These are phyloP conservation scores for Fraxinus floribunda DNA, from an alignment of 305 asterid species.

Conservation along the genomic window DNA sequence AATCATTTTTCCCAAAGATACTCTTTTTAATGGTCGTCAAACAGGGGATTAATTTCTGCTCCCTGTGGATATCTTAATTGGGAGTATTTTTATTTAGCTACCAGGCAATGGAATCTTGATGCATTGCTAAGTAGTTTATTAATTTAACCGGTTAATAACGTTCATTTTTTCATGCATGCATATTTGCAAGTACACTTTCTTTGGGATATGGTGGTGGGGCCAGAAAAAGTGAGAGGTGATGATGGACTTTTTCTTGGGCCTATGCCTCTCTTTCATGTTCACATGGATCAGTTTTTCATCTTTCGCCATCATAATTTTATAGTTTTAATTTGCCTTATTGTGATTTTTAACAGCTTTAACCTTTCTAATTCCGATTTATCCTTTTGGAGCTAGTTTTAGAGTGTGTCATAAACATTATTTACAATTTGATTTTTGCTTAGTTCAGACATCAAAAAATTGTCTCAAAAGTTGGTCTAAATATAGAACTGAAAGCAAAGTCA, in stretches of 20 bases:
- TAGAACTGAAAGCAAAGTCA: neutral
- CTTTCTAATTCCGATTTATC: neutral
- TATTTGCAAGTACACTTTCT: neutral
- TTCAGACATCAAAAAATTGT: neutral
- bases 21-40: neutral
- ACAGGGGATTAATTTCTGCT: neutral
- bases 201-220: neutral
- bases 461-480: neutral
- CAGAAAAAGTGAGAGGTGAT: neutral
- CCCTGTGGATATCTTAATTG: neutral
- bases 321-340: neutral
- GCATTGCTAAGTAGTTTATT: neutral
- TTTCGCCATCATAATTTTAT: constrained; percentile 2
- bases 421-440: neutral
- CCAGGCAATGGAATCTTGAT: neutral
- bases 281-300: constrained; percentile 8
- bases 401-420: neutral
- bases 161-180: neutral
- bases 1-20: neutral
- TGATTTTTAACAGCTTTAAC: neutral
- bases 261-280: constrained; percentile 1
- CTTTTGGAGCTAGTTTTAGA: constrained; percentile 1
- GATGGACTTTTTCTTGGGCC: neutral
- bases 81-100: neutral
- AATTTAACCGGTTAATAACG: neutral